A percentile compares a stretch with the other conserved stretches of the same genome.
Conservation (phyloP, 176 grass and related monocot genomes). For the Musa acuminata region DNA sequence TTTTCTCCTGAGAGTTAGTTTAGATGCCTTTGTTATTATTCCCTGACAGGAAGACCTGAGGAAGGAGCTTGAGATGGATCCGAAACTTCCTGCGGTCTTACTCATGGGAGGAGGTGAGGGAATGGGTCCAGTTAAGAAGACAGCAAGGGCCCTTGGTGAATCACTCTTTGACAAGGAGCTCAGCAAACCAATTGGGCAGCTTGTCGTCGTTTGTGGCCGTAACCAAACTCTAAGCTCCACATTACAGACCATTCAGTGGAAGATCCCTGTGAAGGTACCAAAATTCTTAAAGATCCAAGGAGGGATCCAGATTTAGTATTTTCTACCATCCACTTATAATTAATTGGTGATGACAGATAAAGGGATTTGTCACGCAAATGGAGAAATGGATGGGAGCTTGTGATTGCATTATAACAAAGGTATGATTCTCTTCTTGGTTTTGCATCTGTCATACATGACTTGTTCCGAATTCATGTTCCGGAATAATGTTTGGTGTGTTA, state of each 20-base stretch:
- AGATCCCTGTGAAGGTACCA: slow-evolving; percentile 85
- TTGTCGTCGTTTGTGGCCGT: slow-evolving; percentile 87
- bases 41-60: slow-evolving; percentile 54
- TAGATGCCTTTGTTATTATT: neutral
- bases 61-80: slow-evolving; percentile 80
- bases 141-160: slow-evolving; percentile 81
- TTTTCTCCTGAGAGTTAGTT: neutral
- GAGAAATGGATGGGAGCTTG: slow-evolving; percentile 99
- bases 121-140: slow-evolving; percentile 98
- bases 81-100: slow-evolving; percentile 74
- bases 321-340: neutral
- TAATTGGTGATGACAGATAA: slow-evolving; percentile 43
- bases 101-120: slow-evolving; percentile 98
- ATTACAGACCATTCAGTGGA: slow-evolving; percentile 62
- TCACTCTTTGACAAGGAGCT: slow-evolving; percentile 63
- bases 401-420: slow-evolving; percentile 99
- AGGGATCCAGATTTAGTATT: slow-evolving; percentile 1
- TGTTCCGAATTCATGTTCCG: neutral
- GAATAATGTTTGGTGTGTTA: neutral
- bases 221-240: slow-evolving; percentile 82
- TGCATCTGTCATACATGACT: neutral
- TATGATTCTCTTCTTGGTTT: slow-evolving; percentile 6
- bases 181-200: slow-evolving; percentile 77
- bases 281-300: neutral
- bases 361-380: slow-evolving; percentile 98